Percentiles rank a stretch among this genome's conserved stretches.
Conservation (phyloP, 768 basidiomycete species). For the Boletus subcaerulescens region DNA sequence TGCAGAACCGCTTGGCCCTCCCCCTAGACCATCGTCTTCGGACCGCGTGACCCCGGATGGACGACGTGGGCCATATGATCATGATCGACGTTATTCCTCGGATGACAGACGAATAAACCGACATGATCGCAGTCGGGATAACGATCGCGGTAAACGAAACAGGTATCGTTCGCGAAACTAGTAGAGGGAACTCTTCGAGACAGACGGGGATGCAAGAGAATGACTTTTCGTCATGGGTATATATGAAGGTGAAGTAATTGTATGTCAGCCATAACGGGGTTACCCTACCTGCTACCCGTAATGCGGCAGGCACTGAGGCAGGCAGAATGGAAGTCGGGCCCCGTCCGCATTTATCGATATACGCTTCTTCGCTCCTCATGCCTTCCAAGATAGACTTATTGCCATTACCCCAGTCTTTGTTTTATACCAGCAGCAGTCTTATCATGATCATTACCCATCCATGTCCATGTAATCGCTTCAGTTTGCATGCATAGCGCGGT, state of each 20-base stretch:
- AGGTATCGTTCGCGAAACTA: slow-evolving; percentile 8
- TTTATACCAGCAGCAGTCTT: background rate
- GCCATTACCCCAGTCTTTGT: background rate
- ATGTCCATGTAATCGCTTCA: background rate
- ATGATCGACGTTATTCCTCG: slow-evolving; percentile 9
- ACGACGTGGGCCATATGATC: slow-evolving; percentile 18
- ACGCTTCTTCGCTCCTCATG: background rate
- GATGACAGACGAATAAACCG: slow-evolving; percentile 18
- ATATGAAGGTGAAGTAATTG: background rate
- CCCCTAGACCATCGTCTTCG: slow-evolving; percentile 17
- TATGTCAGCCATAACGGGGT: background rate
- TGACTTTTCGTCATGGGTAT: background rate
- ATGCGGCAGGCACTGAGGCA: background rate
- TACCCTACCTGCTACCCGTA: background rate
- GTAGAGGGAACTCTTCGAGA: background rate
- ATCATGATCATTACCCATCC: slow-evolving; percentile 1
- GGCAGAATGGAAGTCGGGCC: background rate
- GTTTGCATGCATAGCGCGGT: background rate
- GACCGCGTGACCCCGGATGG: slow-evolving; percentile 13
- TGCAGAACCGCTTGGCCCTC: slow-evolving; percentile 16
- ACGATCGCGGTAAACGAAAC: slow-evolving; percentile 4
- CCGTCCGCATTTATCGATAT: background rate
- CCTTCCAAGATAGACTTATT: background rate
- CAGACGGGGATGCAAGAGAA: background rate
- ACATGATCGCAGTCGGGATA: slow-evolving; percentile 10